phyloP scores from a whole-genome alignment of 495 filamentous ascomycete species.

The Staphylotrichum tortipilum region DNA sequence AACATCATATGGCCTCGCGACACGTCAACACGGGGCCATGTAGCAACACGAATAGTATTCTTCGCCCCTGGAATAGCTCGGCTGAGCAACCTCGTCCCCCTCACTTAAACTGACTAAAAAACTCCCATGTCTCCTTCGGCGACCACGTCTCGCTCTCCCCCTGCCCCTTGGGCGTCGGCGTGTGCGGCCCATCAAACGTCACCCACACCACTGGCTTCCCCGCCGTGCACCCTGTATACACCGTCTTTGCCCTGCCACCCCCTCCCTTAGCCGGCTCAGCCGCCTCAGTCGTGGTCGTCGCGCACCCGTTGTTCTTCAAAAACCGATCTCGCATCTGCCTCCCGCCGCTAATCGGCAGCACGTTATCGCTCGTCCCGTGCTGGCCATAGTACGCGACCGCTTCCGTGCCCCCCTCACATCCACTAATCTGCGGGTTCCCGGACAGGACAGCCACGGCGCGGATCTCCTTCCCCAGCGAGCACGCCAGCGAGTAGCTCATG shows the following conservation, averaged over 20 bases:
- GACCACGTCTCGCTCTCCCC: constrained; percentile 18
- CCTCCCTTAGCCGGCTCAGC: constrained; percentile 2
- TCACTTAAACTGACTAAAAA: constrained; percentile 10
- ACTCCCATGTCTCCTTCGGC: constrained; percentile 20
- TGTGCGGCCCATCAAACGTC: constrained; percentile 20
- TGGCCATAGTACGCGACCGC: constrained; percentile 39
- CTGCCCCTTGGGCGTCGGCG: constrained; percentile 12
- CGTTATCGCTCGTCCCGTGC: constrained; percentile 33
- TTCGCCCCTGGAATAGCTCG: no score
- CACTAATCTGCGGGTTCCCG: constrained; percentile 29
- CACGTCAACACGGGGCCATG: no score
- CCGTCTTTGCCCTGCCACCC: constrained; percentile 14
- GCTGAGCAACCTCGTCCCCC: not conserved
- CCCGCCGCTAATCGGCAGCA: constrained; percentile 31
- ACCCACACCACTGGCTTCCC: constrained; percentile 25
- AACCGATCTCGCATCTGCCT: constrained; percentile 32
- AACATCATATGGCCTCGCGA: no score
- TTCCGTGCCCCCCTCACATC: constrained; percentile 30
- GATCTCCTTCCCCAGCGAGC: constrained; percentile 29
- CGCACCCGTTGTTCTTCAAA: constrained; percentile 33
- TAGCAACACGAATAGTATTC: no score
- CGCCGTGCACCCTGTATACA: constrained; percentile 19
- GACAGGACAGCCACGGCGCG: constrained; percentile 37
- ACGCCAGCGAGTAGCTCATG: constrained; percentile 41
- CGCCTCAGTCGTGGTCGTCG: not conserved